Conservation (phyloP, 805 yeast genomes). For the Metschnikowia aberdeeniae region DNA sequence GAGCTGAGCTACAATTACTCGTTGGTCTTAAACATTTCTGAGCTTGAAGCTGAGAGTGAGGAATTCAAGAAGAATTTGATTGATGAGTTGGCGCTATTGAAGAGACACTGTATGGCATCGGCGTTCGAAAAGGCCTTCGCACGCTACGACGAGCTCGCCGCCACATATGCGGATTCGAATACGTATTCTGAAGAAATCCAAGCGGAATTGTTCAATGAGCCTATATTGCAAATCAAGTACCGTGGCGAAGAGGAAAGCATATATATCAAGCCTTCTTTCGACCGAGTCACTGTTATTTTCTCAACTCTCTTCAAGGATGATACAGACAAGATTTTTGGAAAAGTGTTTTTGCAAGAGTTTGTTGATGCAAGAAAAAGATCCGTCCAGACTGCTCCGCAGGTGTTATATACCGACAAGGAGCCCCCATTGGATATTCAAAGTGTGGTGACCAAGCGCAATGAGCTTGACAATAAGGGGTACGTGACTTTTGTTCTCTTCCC, state of each 20-base stretch:
- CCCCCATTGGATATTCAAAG: constrained; percentile 77
- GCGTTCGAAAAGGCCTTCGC: constrained; percentile 86
- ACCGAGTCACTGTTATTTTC: constrained; percentile 94
- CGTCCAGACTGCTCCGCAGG: constrained; percentile 98
- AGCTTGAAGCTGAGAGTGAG: constrained; percentile 30
- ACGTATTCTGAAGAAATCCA: constrained; percentile 43
- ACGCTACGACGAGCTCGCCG: constrained; percentile 67
- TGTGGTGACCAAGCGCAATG: constrained; percentile 43
- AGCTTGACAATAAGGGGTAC: constrained; percentile 44
- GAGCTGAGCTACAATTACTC: constrained; percentile 86
- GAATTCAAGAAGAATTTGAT: constrained; percentile 53
- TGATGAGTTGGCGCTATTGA: constrained; percentile 65
- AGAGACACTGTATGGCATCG: constrained; percentile 85
- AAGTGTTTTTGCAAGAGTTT: constrained; percentile 87
- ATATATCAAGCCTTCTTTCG: constrained; percentile 86
- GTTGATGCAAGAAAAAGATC: constrained; percentile 94
- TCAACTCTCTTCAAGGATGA: constrained; percentile 94
- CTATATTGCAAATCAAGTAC: constrained; percentile 69
- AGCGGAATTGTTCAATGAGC: constrained; percentile 45
- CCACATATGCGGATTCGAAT: constrained; percentile 39
- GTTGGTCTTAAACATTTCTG: constrained; percentile 57
- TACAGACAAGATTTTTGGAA: constrained; percentile 88
- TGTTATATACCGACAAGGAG: constrained; percentile 79
- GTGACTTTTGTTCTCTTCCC: constrained; percentile 76
- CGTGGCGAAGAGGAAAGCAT: constrained; percentile 86